phyloP scores from a whole-genome alignment of 177 flowering plant genomes.

The Vitis hybrid region DNA sequence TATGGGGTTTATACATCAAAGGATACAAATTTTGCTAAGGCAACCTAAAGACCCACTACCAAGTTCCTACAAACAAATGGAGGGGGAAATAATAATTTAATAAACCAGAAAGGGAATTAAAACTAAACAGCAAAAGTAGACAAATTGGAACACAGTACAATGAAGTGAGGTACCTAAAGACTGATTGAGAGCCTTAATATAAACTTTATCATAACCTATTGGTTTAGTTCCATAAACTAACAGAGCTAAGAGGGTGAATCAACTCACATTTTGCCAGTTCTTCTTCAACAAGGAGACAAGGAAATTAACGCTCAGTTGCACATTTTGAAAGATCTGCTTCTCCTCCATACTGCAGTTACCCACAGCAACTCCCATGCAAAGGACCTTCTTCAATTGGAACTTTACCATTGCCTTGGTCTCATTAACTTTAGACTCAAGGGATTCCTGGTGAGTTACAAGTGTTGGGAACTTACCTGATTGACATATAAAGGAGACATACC shows the following conservation, averaged over 20 bases:
- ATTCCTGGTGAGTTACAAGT: conserved; percentile 53
- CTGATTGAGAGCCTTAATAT: too few species aligned
- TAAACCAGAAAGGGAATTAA: too few species aligned
- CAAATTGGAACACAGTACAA: too few species aligned
- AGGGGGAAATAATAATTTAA: too few species aligned
- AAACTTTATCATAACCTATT: too few species aligned
- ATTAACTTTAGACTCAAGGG: conserved; percentile 52
- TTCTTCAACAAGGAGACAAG: conserved; percentile 57
- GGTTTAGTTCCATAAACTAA: background rate
- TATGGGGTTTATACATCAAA: too few species aligned
- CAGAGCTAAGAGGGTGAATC: background rate
- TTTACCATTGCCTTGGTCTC: conserved; percentile 61
- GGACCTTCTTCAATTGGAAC: conserved; percentile 64
- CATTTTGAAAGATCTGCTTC: conserved; percentile 61
- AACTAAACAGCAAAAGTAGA: too few species aligned
- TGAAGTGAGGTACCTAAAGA: too few species aligned
- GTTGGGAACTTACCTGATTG: conserved; percentile 52
- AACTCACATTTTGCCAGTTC: conserved; percentile 68
- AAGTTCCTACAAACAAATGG: too few species aligned
- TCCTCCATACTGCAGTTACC: conserved; percentile 59
- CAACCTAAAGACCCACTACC: too few species aligned
- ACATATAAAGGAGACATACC: too few species aligned
- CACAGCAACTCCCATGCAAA: conserved; percentile 67
- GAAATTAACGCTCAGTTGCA: conserved; percentile 55
- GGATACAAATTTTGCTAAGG: too few species aligned